Evolutionary conservation across 805 yeast species (phyloP).

Genomic region (Candida cerambycidarum): DNA sequence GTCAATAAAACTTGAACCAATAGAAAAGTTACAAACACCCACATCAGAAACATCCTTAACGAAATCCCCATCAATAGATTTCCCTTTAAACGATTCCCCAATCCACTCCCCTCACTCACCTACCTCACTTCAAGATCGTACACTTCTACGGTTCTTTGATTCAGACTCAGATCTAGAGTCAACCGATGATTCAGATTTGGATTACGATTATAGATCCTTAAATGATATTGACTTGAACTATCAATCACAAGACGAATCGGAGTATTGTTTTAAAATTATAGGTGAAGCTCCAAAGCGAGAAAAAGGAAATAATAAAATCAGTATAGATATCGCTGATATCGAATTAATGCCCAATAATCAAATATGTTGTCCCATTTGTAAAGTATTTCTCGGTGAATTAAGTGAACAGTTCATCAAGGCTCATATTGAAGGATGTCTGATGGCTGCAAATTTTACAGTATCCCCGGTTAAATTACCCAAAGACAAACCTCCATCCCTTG

Average conservation of each 20-base stretch:
- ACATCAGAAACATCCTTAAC: not conserved
- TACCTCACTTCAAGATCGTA: too few species aligned
- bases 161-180: conserved; percentile 13
- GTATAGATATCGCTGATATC: conserved; percentile 9
- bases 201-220: conserved; percentile 10
- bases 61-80: too few species aligned
- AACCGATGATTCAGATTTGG: conserved; percentile 9
- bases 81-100: not conserved
- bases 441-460: conserved; percentile 7
- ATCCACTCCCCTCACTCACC: too few species aligned
- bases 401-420: conserved; percentile 7
- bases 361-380: conserved; percentile 15
- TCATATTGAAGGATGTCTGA: conserved; percentile 13
- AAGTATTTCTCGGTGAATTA: conserved; percentile 12
- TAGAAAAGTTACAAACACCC: not conserved
- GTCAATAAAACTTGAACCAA: not conserved
- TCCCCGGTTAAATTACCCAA: conserved; percentile 3
- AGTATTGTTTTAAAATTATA: conserved; percentile 12
- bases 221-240: conserved; percentile 16
- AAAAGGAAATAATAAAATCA: conserved; percentile 8
- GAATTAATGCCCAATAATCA: conserved; percentile 7
- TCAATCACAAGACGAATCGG: conserved; percentile 13
- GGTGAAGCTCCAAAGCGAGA: conserved; percentile 12
- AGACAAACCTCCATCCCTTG: conserved; percentile 8
- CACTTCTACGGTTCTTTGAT: conserved; percentile 10